A percentile compares a stretch with the other conserved stretches of the same genome.
Conservation (phyloP, 2,329 filamentous ascomycete genomes). For the Monilinia polystroma region DNA sequence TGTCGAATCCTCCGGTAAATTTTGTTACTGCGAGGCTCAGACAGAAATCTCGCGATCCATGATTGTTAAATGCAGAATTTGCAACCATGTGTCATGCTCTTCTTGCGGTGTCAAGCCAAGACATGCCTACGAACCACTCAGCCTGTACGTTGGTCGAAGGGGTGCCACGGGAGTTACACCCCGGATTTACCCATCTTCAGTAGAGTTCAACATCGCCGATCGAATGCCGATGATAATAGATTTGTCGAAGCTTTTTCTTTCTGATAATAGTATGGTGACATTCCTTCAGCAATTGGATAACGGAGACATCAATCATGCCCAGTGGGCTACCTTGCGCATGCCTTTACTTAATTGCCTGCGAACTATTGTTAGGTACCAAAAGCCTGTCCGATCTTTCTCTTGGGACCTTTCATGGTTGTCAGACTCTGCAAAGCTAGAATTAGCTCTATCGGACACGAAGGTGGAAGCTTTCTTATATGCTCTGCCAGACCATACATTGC, state of each 20-base stretch:
- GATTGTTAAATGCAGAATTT: conserved; percentile 51
- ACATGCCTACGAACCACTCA: conserved; percentile 41
- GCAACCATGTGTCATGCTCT: conserved; percentile 54
- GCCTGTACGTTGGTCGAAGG: conserved; percentile 47
- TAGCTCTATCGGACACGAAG: conserved; percentile 40
- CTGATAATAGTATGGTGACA: conserved; percentile 37
- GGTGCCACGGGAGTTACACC: conserved; percentile 43
- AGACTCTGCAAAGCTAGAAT: conserved; percentile 42
- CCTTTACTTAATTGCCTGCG: conserved; percentile 40
- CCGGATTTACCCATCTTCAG: conserved; percentile 42
- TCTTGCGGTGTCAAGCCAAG: conserved; percentile 54
- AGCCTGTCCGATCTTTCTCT: background rate
- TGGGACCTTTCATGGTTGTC: conserved; percentile 44
- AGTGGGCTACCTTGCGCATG: conserved; percentile 40
- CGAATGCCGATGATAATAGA: background rate
- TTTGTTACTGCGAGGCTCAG: conserved; percentile 59
- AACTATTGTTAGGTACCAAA: conserved; percentile 41
- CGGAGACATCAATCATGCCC: conserved; percentile 29
- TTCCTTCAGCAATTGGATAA: conserved; percentile 40
- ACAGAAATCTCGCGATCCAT: conserved; percentile 41
- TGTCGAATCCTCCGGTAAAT: conserved; percentile 42
- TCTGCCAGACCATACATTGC: conserved; percentile 31
- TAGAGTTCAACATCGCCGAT: background rate
- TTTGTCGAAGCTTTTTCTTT: conserved; percentile 17
- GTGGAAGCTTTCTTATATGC: conserved; percentile 51